Evolutionary conservation across 2,329 filamentous ascomycete species (phyloP).

Genomic region (Alternaria arbusti): DNA sequence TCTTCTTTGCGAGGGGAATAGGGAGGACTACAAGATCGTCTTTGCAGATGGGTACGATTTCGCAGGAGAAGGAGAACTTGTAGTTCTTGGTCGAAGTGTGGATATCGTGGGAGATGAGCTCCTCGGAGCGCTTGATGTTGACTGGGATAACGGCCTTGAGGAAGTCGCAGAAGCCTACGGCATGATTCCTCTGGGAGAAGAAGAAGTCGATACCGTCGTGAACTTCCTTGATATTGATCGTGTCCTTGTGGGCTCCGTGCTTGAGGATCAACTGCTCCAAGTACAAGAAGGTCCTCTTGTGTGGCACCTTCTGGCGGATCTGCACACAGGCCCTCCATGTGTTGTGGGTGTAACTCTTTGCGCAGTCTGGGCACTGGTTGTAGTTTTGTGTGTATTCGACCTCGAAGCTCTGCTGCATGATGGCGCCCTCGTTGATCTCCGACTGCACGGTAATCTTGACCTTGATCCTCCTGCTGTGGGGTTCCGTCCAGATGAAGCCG

Average conservation of each 20-base stretch:
- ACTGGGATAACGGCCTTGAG: slow-evolving; percentile 81
- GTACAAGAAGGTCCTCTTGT: slow-evolving; percentile 85
- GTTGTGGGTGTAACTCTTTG: slow-evolving; percentile 95
- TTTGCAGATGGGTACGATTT: slow-evolving; percentile 94
- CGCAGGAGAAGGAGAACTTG: slow-evolving; percentile 91
- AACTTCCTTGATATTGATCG: slow-evolving; percentile 97
- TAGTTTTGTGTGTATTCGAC: slow-evolving; percentile 89
- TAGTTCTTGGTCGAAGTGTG: slow-evolving; percentile 91
- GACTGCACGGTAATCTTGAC: slow-evolving; percentile 94
- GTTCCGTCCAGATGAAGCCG: slow-evolving; percentile 97
- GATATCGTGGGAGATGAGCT: slow-evolving; percentile 90
- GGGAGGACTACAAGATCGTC: slow-evolving; percentile 95
- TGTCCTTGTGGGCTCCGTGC: slow-evolving; percentile 79
- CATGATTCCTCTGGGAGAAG: slow-evolving; percentile 87
- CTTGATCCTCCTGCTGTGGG: slow-evolving; percentile 89
- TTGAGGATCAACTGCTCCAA: slow-evolving; percentile 96
- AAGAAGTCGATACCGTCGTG: slow-evolving; percentile 97
- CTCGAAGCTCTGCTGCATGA: slow-evolving; percentile 92
- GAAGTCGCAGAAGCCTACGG: slow-evolving; percentile 91
- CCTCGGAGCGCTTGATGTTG: slow-evolving; percentile 82
- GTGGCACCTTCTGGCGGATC: slow-evolving; percentile 93
- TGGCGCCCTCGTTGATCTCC: slow-evolving; percentile 69
- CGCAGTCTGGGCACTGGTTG: slow-evolving; percentile 87
- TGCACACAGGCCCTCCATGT: slow-evolving; percentile 94
- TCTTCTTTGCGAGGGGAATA: slow-evolving; percentile 82